Evolutionary conservation across 164 flowering plant species (phyloP).

Genomic region (Aristolochia contorta): DNA sequence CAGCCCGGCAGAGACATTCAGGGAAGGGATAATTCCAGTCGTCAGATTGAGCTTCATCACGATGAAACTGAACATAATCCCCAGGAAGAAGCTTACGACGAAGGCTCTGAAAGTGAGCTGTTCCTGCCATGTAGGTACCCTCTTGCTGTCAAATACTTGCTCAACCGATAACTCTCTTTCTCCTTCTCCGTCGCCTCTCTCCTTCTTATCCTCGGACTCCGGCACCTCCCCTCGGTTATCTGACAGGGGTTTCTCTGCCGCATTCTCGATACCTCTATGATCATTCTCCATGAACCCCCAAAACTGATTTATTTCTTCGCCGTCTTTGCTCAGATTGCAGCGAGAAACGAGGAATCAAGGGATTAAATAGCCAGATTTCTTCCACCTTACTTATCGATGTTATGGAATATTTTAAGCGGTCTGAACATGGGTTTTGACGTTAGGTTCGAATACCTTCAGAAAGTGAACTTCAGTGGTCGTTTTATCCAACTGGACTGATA

Average conservation of each 20-base stretch:
- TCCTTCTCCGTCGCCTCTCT: conserved; percentile 2
- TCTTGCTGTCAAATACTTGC: conserved; percentile 20
- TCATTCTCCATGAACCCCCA: no score
- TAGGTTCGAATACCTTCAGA: no score
- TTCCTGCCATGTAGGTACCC: conserved; percentile 39
- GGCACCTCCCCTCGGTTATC: neutral
- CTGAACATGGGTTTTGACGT: no score
- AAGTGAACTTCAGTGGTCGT: no score
- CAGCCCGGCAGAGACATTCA: conserved; percentile 54
- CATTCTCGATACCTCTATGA: no score
- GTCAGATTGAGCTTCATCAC: conserved; percentile 31
- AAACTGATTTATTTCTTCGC: no score
- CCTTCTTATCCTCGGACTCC: neutral
- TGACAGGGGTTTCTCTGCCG: neutral
- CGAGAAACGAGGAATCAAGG: no score
- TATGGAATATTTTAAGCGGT: no score
- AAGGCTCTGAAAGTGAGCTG: conserved; percentile 44
- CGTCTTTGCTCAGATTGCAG: no score
- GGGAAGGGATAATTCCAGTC: conserved; percentile 55
- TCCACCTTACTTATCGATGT: no score
- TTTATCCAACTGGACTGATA: no score
- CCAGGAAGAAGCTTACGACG: conserved; percentile 33
- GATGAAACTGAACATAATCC: conserved; percentile 42
- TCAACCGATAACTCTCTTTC: conserved; percentile 14
- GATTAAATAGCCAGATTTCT: no score